Conservation (phyloP, 2,329 filamentous ascomycete species). For the Colletotrichum nymphaeae region DNA sequence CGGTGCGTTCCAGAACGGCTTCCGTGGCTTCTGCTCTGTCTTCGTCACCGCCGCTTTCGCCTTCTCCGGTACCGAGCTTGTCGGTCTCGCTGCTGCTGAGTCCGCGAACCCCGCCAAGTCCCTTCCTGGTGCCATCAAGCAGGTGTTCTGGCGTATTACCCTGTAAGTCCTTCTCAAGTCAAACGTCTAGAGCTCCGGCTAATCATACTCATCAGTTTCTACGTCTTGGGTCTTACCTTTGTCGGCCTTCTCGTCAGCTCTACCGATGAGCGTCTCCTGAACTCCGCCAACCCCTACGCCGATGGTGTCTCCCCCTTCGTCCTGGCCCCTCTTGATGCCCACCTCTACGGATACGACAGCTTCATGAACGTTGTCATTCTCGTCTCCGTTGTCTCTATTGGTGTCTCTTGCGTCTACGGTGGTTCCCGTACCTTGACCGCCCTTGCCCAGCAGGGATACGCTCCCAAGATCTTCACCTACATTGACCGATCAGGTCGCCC, state of each 20-base stretch:
- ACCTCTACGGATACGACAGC: slow-evolving; percentile 58
- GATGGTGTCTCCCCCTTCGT: slow-evolving; percentile 42
- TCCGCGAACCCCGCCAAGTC: slow-evolving; percentile 74
- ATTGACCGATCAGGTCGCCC: slow-evolving; percentile 66
- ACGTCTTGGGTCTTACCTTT: slow-evolving; percentile 60
- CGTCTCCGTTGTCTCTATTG: slow-evolving; percentile 65
- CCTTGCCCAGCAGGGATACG: slow-evolving; percentile 67
- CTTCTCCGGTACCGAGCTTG: slow-evolving; percentile 75
- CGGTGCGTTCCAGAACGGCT: slow-evolving; percentile 73
- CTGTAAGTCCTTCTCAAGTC: slow-evolving; percentile 39
- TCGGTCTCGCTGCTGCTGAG: slow-evolving; percentile 78
- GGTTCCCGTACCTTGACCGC: slow-evolving; percentile 67
- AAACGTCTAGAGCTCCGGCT: not conserved
- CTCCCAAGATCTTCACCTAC: slow-evolving; percentile 64
- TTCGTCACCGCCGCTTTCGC: slow-evolving; percentile 78
- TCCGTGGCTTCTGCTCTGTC: slow-evolving; percentile 75
- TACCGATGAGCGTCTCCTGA: slow-evolving; percentile 56
- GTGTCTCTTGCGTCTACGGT: slow-evolving; percentile 65
- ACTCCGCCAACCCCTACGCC: slow-evolving; percentile 55
- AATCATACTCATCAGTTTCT: slow-evolving; percentile 46
- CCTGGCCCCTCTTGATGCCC: slow-evolving; percentile 50
- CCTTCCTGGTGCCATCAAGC: slow-evolving; percentile 83
- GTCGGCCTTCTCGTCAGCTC: slow-evolving; percentile 58
- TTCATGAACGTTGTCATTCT: slow-evolving; percentile 67
- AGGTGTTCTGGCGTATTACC: slow-evolving; percentile 70